Evolutionary conservation across 1,139 yeast genomes (phyloP).

Genomic region (Arxiozyma telluris): DNA sequence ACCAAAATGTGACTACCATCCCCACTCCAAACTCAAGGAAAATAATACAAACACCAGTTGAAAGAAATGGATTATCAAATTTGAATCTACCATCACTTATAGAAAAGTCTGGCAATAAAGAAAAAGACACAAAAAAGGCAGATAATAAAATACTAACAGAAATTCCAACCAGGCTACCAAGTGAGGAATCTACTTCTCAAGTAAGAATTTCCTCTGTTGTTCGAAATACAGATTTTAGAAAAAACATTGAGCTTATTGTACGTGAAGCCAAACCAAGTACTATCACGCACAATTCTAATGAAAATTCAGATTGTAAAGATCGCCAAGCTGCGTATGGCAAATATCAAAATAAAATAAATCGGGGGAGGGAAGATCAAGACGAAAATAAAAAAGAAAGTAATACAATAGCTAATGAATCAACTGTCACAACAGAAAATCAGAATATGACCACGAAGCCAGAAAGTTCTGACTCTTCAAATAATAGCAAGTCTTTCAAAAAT

Average conservation of each 20-base stretch:
- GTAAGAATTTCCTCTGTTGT: constrained; percentile 14
- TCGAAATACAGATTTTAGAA: constrained; percentile 3
- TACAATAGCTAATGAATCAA: not conserved
- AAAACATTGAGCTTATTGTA: not conserved
- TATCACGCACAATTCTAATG: not conserved
- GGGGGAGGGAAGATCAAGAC: no score
- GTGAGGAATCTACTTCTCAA: constrained; percentile 3
- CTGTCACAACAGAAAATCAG: not conserved
- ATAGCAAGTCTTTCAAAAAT: not conserved
- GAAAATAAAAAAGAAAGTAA: no score
- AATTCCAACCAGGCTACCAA: not conserved
- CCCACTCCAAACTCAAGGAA: constrained; percentile 1
- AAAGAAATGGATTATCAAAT: constrained; percentile 1
- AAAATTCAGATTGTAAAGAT: not conserved
- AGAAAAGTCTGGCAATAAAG: not conserved
- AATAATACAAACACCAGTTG: not conserved
- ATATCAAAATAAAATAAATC: not conserved
- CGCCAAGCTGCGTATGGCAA: not conserved
- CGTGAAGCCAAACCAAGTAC: not conserved
- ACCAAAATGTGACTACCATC: not conserved
- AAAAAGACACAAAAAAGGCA: not conserved
- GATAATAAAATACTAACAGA: not conserved
- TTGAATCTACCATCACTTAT: constrained; percentile 1
- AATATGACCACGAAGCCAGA: not conserved
- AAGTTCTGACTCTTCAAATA: not conserved